Conservation (phyloP, 805 yeast genomes). For the Metschnikowia lachancei region DNA sequence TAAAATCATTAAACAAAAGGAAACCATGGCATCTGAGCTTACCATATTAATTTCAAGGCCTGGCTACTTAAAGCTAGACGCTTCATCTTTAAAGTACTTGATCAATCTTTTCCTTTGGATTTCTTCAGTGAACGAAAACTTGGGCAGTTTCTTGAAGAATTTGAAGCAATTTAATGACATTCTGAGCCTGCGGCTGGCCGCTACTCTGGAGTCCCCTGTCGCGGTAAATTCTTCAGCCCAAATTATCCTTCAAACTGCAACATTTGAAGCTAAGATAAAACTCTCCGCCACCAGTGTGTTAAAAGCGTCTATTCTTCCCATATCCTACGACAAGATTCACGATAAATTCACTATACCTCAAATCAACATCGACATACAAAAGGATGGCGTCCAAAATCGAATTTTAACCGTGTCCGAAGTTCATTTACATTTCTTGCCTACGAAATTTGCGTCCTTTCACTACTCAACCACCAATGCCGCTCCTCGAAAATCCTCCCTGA, state of each 20-base stretch:
- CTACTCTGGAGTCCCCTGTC: too few species aligned
- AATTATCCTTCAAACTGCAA: conserved; percentile 40
- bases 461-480: conserved; percentile 3
- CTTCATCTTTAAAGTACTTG: conserved; percentile 24
- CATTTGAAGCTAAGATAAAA: conserved; percentile 26
- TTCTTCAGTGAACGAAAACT: conserved; percentile 21
- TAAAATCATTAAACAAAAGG: conserved; percentile 7
- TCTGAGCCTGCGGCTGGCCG: conserved; percentile 3
- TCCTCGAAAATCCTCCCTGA: conserved; percentile 3
- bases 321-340: conserved; percentile 39
- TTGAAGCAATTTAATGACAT: conserved; percentile 5
- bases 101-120: conserved; percentile 27
- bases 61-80: conserved; percentile 26
- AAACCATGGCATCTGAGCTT: conserved; percentile 23
- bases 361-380: conserved; percentile 13
- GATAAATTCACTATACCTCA: conserved; percentile 35
- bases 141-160: conserved; percentile 2
- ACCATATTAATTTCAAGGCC: conserved; percentile 47
- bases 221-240: conserved; percentile 17
- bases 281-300: conserved; percentile 22
- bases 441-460: conserved; percentile 23
- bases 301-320: conserved; percentile 38
- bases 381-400: conserved; percentile 9
- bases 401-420: conserved; percentile 28
- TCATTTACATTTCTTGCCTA: conserved; percentile 23